Base-by-base conservation (phyloP, 2,329 filamentous ascomycete genomes). In the Colletotrichum truncatum region DNA sequence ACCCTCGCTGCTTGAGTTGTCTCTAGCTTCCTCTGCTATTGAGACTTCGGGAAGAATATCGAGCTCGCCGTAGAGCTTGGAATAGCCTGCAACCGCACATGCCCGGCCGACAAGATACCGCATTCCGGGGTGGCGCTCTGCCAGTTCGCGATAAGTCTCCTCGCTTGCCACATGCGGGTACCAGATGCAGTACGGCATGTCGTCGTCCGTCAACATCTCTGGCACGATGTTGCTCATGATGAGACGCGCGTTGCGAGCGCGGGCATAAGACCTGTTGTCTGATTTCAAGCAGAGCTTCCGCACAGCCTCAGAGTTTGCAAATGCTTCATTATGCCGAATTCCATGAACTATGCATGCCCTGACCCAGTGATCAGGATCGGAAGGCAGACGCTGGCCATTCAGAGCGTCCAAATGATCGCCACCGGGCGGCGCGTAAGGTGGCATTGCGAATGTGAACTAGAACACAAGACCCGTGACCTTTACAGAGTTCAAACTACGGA, bases 171-270 rank as follows among this genome's bases (percentile, higher is more conserved):
- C 32, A 1, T 79, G 73, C 0, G 79, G 80, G 64, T 79, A 68
- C 78, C 79, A 82, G 39, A 82, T 78, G 55, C 79, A 82, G 68
- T 82, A 82, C 1, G 77, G 78, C 3, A 71, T 60, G 10, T 74
- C 69, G 6, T 69, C 59, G n/a, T 68, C 46, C 3, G 64, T 45
- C 1, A 26, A 30, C 64, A 66, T 73, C 9, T 72, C 59, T 2
- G 75, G 78, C 5, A 81, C 70, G 2, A 43, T 60, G 41, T 76
- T 73, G 67, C 76, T 79, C 75, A 80, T 80, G 57, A 78, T 78
- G 4, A 68, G 59, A 21, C 76, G 71, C 7, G 77, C 76, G 65
- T 79, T 77, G 43, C 43, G 23, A 25, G 55, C 55, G 28, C 53
- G 39, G 28, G 53, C 28, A 9, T 45, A 56, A 3, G 28, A 26